Conservation (phyloP, 306 rosid species). For the Mimosa pudica region DNA sequence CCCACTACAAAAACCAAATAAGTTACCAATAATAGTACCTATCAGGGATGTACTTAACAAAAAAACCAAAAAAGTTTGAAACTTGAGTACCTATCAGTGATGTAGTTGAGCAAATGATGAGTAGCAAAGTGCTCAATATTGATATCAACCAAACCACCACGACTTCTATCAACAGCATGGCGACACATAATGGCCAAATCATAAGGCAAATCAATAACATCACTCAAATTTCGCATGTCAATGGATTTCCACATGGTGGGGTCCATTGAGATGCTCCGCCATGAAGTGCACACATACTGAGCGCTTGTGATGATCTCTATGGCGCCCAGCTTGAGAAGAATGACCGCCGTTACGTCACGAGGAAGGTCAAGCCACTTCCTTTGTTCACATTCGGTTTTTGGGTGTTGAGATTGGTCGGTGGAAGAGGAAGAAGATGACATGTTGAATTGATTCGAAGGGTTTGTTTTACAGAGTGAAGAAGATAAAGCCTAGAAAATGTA, state of each 20-base stretch:
- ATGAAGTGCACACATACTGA: conserved; percentile 51
- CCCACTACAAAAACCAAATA: no score
- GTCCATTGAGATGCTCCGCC: conserved; percentile 62
- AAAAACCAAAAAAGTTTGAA: no score
- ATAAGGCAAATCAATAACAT: neutral
- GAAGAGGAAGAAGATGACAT: neutral
- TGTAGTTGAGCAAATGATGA: conserved; percentile 50
- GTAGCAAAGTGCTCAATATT: conserved; percentile 47
- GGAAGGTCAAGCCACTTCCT: conserved; percentile 64
- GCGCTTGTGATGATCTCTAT: conserved; percentile 45
- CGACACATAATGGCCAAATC: conserved; percentile 46
- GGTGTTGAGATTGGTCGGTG: neutral
- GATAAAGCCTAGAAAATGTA: no score
- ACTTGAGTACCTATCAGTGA: conserved; percentile 47
- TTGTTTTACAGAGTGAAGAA: no score
- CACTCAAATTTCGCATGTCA: conserved; percentile 42
- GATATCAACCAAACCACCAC: conserved; percentile 48
- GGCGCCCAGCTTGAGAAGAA: conserved; percentile 49
- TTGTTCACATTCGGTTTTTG: neutral
- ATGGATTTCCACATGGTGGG: conserved; percentile 59
- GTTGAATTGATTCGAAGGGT: no score
- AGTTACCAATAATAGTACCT: no score
- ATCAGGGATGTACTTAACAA: no score
- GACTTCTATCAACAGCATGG: conserved; percentile 55
- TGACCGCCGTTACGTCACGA: conserved; percentile 44